Evolutionary conservation across 352 stramenopile species (phyloP).

Genomic region (Globisporangium spiculum): DNA sequence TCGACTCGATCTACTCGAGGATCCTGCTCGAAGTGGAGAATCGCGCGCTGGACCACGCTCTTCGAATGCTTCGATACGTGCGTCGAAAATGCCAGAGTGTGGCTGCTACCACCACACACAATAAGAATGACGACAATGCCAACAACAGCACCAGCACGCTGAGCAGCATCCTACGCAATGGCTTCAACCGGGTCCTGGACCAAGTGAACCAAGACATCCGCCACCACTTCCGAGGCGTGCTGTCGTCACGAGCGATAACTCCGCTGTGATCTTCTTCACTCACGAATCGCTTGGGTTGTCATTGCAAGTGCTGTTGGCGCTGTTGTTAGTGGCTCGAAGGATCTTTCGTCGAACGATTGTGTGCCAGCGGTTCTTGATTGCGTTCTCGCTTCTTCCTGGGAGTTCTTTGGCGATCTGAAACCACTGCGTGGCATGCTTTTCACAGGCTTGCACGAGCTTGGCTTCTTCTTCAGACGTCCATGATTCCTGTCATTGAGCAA

Average conservation of each 20-base stretch:
- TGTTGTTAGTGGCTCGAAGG: conserved; percentile 1
- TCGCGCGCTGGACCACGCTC: conserved; percentile 43
- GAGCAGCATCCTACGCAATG: conserved; percentile 3
- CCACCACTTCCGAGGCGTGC: conserved; percentile 40
- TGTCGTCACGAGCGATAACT: conserved; percentile 36
- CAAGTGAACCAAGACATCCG: conserved; percentile 60
- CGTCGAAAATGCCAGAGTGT: conserved; percentile 49
- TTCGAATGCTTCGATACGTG: conserved; percentile 72
- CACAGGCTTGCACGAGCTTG: conserved; percentile 24
- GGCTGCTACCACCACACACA: conserved; percentile 3
- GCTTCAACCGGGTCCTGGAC: conserved; percentile 64
- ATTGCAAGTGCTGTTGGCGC: background rate
- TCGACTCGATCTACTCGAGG: conserved; percentile 74
- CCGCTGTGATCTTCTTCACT: conserved; percentile 28
- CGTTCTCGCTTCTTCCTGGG: conserved; percentile 50
- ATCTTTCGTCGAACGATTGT: conserved; percentile 23
- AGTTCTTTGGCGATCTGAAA: conserved; percentile 39
- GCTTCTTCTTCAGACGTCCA: conserved; percentile 55
- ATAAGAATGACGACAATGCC: conserved; percentile 8
- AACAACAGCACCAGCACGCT: conserved; percentile 8
- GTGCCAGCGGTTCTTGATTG: conserved; percentile 74
- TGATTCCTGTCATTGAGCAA: conserved; percentile 21
- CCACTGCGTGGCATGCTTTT: conserved; percentile 40
- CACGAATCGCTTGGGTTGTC: background rate
- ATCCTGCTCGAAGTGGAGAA: conserved; percentile 72